Evolutionary conservation across 2,329 filamentous ascomycete species (phyloP).

Genomic region (Venturia asperata): DNA sequence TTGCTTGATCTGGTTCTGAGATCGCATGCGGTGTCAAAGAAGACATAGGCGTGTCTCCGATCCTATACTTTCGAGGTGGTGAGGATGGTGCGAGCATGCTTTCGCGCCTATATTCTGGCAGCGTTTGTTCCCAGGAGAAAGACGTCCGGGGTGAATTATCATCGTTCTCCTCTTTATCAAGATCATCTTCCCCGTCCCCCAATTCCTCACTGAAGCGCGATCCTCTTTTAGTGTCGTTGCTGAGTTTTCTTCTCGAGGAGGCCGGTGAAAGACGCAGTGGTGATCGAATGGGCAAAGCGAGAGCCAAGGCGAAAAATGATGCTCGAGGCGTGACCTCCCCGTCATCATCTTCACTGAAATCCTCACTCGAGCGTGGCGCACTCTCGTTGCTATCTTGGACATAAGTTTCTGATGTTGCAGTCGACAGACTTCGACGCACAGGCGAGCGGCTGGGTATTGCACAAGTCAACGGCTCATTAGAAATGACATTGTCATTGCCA

Average conservation of each 20-base stretch:
- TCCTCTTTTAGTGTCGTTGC: not conserved
- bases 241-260: not conserved
- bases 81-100: not conserved
- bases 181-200: not conserved
- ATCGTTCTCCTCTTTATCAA: not conserved
- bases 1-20: not conserved
- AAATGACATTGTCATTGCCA: too few species aligned
- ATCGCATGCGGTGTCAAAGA: not conserved
- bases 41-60: slow-evolving; percentile 12
- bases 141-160: not conserved
- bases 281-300: not conserved
- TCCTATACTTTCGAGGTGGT: slow-evolving; percentile 4
- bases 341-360: not conserved
- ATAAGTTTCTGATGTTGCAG: not conserved
- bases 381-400: not conserved
- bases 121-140: not conserved
- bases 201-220: not conserved
- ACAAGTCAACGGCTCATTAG: not conserved
- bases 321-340: not conserved
- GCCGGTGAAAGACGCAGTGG: not conserved
- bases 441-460: not conserved
- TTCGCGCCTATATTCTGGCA: not conserved
- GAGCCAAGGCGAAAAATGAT: not conserved
- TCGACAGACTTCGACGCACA: not conserved
- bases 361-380: not conserved